Base-by-base conservation (phyloP, 768 basidiomycete genomes). In the Kwoniella pini region DNA sequence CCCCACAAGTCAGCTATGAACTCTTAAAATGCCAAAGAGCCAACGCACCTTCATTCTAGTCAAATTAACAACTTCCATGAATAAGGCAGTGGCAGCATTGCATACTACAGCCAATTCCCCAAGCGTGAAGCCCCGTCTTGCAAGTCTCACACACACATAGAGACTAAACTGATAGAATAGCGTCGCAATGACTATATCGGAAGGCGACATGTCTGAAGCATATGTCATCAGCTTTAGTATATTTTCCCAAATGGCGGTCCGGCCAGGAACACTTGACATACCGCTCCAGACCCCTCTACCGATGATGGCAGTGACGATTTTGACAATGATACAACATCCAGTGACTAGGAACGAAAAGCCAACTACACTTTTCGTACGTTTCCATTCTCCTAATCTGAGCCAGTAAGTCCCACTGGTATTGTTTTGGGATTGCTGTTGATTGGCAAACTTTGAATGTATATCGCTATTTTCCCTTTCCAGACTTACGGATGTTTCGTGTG, bases 111-210 rank as follows among this genome's bases (percentile, higher is more conserved):
- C 88, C 17, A 98, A 83, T 76, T 99, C 96, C 30, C 96, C 96
- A 1, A 99, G 83, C 0, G 94, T 98, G 79, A 98, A 94, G 11
- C 90, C 90, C n/a, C 89, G 85, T 69, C 96, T 89, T 3, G 93
- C 94, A 43, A 99, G 82, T 22, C 96, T 85, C 40, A 96, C 83
- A 40, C 89, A 89, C 46, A 89, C 82, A 77, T 98, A 99, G 45
- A 98, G 81, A 51, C 91, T 86, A 72, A 93, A 88, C 75, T 97
- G 96, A 77, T 88, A 96, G 80, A 94, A 91, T 42, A 89, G 72
- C 1, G 91, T 86, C 33, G 84, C 84, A 22, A 88, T 80, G 13
- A 84, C 79, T 56, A 90, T 82, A 69, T 97, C 94, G 57, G 89
- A 85, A 63, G 84, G 82, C 62, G 84, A 87, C 72, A 94, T 81